Conservation (phyloP, 148 eudicot species). For the Silene uniflora region DNA sequence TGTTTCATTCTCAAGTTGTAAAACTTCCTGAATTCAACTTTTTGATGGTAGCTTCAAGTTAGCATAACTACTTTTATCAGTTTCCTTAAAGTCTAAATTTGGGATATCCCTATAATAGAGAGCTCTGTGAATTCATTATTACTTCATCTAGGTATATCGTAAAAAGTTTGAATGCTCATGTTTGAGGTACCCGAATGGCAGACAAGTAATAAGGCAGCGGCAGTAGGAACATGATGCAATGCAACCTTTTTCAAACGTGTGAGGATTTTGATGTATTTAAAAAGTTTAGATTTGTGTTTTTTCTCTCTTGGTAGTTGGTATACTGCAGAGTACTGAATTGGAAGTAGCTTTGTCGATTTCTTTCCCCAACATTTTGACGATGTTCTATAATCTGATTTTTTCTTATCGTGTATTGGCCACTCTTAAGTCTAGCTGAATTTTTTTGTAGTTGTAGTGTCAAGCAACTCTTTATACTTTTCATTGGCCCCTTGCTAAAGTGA, state of each 20-base stretch:
- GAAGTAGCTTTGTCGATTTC: not conserved
- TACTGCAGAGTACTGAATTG: not conserved
- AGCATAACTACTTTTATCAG: too few species aligned
- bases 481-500: too few species aligned
- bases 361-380: not conserved
- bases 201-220: constrained; percentile 23
- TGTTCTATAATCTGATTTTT: not conserved
- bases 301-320: not conserved
- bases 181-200: constrained; percentile 17
- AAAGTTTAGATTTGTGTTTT: not conserved
- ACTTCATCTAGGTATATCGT: constrained; percentile 16
- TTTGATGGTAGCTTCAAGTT: too few species aligned
- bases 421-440: too few species aligned
- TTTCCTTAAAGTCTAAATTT: too few species aligned
- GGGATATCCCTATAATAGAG: too few species aligned
- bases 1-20: too few species aligned
- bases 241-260: not conserved
- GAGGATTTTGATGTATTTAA: constrained; percentile 5
- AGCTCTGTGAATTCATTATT: too few species aligned
- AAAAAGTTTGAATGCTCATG: constrained; percentile 14
- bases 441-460: too few species aligned
- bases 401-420: not conserved
- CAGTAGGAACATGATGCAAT: constrained; percentile 12
- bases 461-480: too few species aligned
- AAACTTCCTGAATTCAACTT: too few species aligned